A percentile compares a stretch with the other conserved stretches of the same genome.
These are phyloP conservation scores for Geosmithia putterillii DNA, from an alignment of 2,329 filamentous ascomycete species.

Conservation along the genomic window DNA sequence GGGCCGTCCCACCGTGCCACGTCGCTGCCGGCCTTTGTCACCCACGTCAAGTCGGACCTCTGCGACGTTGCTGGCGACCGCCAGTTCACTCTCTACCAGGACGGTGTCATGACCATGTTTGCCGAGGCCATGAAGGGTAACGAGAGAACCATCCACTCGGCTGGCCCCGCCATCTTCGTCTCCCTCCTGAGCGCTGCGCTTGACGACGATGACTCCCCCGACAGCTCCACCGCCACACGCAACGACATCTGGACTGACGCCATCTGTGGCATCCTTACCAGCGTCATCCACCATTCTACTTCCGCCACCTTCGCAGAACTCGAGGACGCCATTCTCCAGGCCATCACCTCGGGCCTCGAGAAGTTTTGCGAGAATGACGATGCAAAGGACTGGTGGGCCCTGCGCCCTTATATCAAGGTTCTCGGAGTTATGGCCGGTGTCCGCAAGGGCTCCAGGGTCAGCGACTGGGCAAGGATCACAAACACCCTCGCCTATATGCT, in stretches of 20 bases:
- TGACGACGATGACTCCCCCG: conserved; percentile 24
- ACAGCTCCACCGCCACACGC: conserved; percentile 25
- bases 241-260: conserved; percentile 48
- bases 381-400: conserved; percentile 25
- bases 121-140: conserved; percentile 65
- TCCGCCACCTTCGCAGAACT: conserved; percentile 61
- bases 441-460: conserved; percentile 66
- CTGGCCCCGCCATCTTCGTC: conserved; percentile 39
- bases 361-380: conserved; percentile 3
- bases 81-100: conserved; percentile 59
- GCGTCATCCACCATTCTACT: conserved; percentile 71
- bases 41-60: conserved; percentile 61
- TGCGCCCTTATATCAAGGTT: conserved; percentile 40
- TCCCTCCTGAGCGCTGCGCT: conserved; percentile 27
- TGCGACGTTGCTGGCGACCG: conserved; percentile 36
- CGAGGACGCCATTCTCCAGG: conserved; percentile 46
- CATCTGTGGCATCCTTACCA: conserved; percentile 64
- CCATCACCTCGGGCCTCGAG: conserved; percentile 14
- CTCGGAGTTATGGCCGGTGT: conserved; percentile 64
- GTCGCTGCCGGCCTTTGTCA: conserved; percentile 58
- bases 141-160: conserved; percentile 46
- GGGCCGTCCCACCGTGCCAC: conserved; percentile 63
- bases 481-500: conserved; percentile 41
- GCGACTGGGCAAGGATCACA: conserved; percentile 57
- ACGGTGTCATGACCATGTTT: conserved; percentile 86